A percentile compares a stretch with the other conserved stretches of the same genome.
These are phyloP conservation scores for Thermothelomyces thermophilus DNA, from an alignment of 2,329 filamentous ascomycete species.

Conservation along the genomic window DNA sequence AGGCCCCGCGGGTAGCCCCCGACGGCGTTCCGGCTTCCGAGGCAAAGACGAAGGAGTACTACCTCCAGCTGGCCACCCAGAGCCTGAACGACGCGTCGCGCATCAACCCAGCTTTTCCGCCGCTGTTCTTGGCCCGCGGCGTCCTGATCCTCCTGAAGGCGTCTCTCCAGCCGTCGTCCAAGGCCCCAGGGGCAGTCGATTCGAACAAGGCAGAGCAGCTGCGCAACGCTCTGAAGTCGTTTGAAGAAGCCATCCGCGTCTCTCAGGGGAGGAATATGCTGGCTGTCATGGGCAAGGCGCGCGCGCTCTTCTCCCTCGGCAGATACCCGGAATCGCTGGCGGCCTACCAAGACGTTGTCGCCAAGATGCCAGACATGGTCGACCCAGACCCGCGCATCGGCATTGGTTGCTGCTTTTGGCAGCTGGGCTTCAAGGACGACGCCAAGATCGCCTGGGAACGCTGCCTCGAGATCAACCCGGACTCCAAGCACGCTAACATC, in stretches of 20 bases:
- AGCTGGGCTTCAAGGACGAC: conserved; percentile 88
- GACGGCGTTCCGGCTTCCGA: conserved; percentile 62
- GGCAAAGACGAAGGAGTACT: conserved; percentile 86
- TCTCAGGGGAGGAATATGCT: conserved; percentile 86
- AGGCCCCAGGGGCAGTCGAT: conserved; percentile 53
- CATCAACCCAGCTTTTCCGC: conserved; percentile 86
- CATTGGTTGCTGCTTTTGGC: conserved; percentile 96
- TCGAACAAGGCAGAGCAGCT: conserved; percentile 72
- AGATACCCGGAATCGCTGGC: conserved; percentile 79
- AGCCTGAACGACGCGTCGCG: conserved; percentile 93
- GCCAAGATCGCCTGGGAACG: conserved; percentile 88
- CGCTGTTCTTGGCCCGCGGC: conserved; percentile 83
- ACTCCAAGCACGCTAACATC: conserved; percentile 85
- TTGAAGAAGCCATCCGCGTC: conserved; percentile 84
- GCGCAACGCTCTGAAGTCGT: conserved; percentile 81
- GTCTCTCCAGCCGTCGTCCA: conserved; percentile 71
- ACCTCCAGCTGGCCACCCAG: conserved; percentile 81
- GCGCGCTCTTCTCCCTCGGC: conserved; percentile 77
- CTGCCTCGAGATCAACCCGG: conserved; percentile 69
- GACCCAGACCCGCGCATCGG: conserved; percentile 95
- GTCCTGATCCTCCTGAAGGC: conserved; percentile 83
- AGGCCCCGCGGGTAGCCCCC: conserved; percentile 58
- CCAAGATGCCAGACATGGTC: conserved; percentile 76
- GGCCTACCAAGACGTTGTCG: conserved; percentile 78
- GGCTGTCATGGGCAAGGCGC: conserved; percentile 82